Percentiles rank a stretch among this genome's conserved stretches.
phyloP scores from a whole-genome alignment of 257 asterid genomes.

The Nyctanthes arbortristis region DNA sequence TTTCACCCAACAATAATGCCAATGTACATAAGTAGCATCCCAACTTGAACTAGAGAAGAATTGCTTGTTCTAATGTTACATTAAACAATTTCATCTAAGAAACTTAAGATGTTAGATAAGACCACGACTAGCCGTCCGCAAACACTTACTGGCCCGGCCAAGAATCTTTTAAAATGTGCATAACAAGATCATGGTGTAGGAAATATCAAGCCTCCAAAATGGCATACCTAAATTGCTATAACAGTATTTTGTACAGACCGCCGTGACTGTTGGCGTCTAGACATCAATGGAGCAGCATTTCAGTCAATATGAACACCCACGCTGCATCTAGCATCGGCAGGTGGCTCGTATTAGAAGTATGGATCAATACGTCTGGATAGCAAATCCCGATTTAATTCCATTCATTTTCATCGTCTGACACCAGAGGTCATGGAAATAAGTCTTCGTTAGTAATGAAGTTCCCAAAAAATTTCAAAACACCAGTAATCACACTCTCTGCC shows the following conservation, averaged over 20 bases:
- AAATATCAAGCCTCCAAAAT: background rate
- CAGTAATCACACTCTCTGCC: slow-evolving; percentile 46
- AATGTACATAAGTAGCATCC: no score
- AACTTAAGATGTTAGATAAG: no score
- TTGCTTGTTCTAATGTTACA: no score
- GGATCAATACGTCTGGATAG: background rate
- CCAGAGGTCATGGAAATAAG: background rate
- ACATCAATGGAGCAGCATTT: background rate
- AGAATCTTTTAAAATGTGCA: background rate
- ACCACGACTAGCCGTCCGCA: no score
- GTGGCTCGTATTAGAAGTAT: background rate
- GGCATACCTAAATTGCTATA: background rate
- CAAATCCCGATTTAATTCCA: background rate
- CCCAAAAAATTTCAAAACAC: background rate
- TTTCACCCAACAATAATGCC: no score
- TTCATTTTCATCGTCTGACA: background rate
- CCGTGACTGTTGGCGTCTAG: background rate
- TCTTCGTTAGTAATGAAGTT: background rate
- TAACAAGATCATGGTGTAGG: background rate
- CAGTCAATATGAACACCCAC: background rate
- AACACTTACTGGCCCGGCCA: background rate
- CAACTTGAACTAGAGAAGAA: no score
- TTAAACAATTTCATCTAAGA: no score
- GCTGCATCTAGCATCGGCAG: background rate
- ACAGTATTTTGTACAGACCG: background rate